A percentile compares a stretch with the other conserved stretches of the same genome.
Evolutionary conservation across 2,329 filamentous ascomycete species (phyloP).

Genomic region (Colletotrichum liaoningense): DNA sequence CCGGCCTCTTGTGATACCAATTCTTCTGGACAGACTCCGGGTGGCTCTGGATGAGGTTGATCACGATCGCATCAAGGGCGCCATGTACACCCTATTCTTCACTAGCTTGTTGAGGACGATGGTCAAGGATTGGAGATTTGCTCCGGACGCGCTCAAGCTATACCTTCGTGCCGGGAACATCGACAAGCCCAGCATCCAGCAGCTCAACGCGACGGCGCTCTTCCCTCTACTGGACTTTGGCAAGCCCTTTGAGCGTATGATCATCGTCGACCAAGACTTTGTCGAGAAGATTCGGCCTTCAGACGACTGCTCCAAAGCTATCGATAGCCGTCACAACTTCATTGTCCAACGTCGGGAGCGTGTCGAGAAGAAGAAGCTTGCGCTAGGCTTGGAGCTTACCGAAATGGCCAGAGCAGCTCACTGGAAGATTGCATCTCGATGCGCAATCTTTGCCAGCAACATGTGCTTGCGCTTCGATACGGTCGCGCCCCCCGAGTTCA

Average conservation of each 20-base stretch:
- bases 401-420: constrained; percentile 83
- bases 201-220: constrained; percentile 82
- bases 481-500: constrained; percentile 82
- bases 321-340: constrained; percentile 76
- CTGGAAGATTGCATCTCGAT: constrained; percentile 95
- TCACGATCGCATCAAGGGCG: constrained; percentile 93
- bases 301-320: constrained; percentile 70
- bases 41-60: constrained; percentile 83
- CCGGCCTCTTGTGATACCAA: constrained; percentile 87
- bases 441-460: constrained; percentile 90
- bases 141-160: constrained; percentile 86
- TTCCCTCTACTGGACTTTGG: constrained; percentile 94
- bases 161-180: constrained; percentile 92
- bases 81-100: constrained; percentile 89
- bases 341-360: constrained; percentile 79
- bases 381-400: constrained; percentile 84
- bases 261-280: constrained; percentile 79
- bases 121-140: constrained; percentile 93
- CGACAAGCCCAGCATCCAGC: constrained; percentile 95
- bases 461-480: constrained; percentile 92
- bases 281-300: constrained; percentile 78
- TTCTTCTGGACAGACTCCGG: constrained; percentile 83
- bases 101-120: constrained; percentile 90
- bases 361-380: constrained; percentile 87
- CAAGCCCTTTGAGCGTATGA: constrained; percentile 86